Conservation (phyloP, 2,329 filamentous ascomycete genomes). For the Zarea fungicola region DNA sequence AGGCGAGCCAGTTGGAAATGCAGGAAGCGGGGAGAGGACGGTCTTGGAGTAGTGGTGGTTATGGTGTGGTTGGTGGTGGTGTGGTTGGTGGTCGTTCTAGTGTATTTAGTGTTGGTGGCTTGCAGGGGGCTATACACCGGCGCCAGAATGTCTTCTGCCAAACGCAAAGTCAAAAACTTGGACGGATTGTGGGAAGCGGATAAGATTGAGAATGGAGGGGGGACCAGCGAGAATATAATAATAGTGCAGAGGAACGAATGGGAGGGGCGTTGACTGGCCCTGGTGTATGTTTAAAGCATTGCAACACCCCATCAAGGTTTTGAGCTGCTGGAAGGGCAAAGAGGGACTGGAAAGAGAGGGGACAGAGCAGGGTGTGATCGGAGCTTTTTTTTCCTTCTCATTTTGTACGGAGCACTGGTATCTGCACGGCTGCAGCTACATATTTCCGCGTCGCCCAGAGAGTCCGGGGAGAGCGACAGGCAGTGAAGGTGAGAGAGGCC, state of each 20-base stretch:
- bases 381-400: constrained; percentile 9
- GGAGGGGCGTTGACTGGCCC: neutral
- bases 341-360: neutral
- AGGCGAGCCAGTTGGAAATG: constrained; percentile 1
- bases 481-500: neutral
- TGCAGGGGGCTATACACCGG: constrained; percentile 5
- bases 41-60: constrained; percentile 5
- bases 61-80: neutral
- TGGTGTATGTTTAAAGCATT: constrained; percentile 4
- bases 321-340: neutral
- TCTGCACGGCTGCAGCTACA: neutral
- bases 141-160: constrained; percentile 10
- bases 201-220: neutral
- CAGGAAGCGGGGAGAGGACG: constrained; percentile 9
- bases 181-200: constrained; percentile 1
- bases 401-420: neutral
- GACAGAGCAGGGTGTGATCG: constrained; percentile 3
- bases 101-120: constrained; percentile 7
- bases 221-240: neutral
- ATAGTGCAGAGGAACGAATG: neutral
- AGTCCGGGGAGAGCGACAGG: constrained; percentile 11
- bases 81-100: neutral
- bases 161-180: constrained; percentile 7
- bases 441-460: neutral
- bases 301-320: constrained; percentile 9